Evolutionary conservation across 805 yeast species (phyloP), one percentile per base, ranked within the genome.

Genomic region (Monosporozyma servazzii): DNA sequence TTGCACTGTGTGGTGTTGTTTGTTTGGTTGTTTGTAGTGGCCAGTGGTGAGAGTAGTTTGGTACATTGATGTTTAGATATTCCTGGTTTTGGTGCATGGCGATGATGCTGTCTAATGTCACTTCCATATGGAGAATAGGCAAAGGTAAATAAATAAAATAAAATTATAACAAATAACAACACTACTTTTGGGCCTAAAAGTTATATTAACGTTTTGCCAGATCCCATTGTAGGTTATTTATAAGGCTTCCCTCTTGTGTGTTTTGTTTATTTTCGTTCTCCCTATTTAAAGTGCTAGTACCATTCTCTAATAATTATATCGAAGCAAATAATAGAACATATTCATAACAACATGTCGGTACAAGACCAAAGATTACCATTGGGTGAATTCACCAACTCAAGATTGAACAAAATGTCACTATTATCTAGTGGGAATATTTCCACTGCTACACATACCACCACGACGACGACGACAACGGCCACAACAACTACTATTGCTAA

Each of bases 301-400:
- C n/a, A n/a, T n/a, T n/a, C n/a, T n/a, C n/a, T n/a, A 37, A 37
- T 23, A 17, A 20, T 9, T 37, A 37, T 41, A 41, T 3, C 11
- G 5, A 21, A 21, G 5, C 11, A 20, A 21, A 13, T 4, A 41
- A n/a, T 6, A 21, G 23, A 20, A 41, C 30, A 41, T 17, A n/a
- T 15, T n/a, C 36, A 48, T 33, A 8, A 21, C 44, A 41, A 21
- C 10, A 62, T 62, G 65, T 53, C 60, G 5, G 23, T 56, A 25
- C 58, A 54, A 39, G 50, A 36, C 29, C 58, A 54, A 30, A 56
- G 68, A 50, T 50, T 58, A 21, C 68, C 67, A 40, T 49, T 63
- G 54, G 58, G 58, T 36, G 66, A 57, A 48, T 58, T 58, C 39
- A 54, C 68, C 10, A 56, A 58, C 47, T 60, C 65, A 10, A 54